Conservation (phyloP, 345 rosid genomes). For the Triadica sebifera region DNA sequence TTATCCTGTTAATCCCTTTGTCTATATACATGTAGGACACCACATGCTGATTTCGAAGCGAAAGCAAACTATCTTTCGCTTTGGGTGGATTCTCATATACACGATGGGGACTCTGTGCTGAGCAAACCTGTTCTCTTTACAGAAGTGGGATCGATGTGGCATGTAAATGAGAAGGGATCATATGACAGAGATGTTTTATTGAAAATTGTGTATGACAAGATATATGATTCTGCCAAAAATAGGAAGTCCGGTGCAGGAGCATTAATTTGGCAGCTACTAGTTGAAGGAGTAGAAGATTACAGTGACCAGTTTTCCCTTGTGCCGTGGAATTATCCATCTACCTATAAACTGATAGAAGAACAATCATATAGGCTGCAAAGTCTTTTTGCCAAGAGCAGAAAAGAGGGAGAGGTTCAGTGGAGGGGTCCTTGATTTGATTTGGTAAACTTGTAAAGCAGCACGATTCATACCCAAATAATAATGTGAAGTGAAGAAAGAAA, state of each 20-base stretch:
- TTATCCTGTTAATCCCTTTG: not conserved
- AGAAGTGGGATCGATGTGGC: conserved; percentile 38
- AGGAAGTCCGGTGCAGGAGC: conserved; percentile 42
- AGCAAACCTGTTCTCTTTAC: conserved; percentile 44
- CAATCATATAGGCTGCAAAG: conserved; percentile 38
- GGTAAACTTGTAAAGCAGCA: not conserved
- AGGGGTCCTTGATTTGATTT: conserved; percentile 12
- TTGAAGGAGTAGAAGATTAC: conserved; percentile 31
- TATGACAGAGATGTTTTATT: conserved; percentile 26
- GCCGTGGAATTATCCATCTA: conserved; percentile 37
- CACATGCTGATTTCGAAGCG: conserved; percentile 28
- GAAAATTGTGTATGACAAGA: conserved; percentile 28
- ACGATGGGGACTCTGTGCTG: conserved; percentile 30
- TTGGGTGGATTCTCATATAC: conserved; percentile 42
- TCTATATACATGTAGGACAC: conserved; percentile 27
- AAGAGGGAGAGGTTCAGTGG: not conserved
- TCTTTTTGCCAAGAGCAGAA: conserved; percentile 3
- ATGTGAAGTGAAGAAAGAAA: not conserved
- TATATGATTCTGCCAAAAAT: conserved; percentile 37
- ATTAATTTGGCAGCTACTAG: conserved; percentile 42
- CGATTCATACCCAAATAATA: not conserved
- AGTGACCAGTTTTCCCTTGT: conserved; percentile 34
- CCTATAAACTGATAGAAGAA: conserved; percentile 31
- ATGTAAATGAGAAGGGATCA: conserved; percentile 14
- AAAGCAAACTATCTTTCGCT: conserved; percentile 33